Percentiles rank a stretch among this genome's conserved stretches.
phyloP scores from a whole-genome alignment of 176 grass and related monocot genomes.

The Themeda triandra region DNA sequence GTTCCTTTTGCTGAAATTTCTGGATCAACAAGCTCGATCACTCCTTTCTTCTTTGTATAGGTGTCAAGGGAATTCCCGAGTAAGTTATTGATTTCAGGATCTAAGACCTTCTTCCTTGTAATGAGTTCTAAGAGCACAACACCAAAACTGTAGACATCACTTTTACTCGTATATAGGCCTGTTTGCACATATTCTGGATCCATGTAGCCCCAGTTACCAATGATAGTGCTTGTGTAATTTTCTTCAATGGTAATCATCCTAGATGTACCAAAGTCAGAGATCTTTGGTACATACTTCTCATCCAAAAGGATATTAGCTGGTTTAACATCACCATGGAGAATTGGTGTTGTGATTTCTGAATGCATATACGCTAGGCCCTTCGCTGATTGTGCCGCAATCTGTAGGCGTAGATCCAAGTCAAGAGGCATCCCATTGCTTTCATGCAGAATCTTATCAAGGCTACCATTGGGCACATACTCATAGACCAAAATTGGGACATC shows the following conservation, averaged over 20 bases:
- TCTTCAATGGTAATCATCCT: slow-evolving; percentile 17
- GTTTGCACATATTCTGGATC: slow-evolving; percentile 20
- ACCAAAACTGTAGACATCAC: slow-evolving; percentile 21
- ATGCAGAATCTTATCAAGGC: slow-evolving; percentile 25
- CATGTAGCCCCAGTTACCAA: slow-evolving; percentile 24
- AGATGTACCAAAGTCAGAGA: slow-evolving; percentile 1
- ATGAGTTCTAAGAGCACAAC: slow-evolving; percentile 16
- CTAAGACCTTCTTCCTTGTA: not conserved
- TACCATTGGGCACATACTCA: slow-evolving; percentile 33
- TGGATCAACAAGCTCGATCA: slow-evolving; percentile 19
- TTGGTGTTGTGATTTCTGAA: slow-evolving; percentile 12
- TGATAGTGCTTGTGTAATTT: not conserved
- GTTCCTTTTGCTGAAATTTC: not conserved
- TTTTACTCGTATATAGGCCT: slow-evolving; percentile 3
- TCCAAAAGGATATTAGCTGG: slow-evolving; percentile 4
- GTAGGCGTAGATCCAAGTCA: not conserved
- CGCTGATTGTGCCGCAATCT: slow-evolving; percentile 15
- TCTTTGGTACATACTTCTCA: not conserved
- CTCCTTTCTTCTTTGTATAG: not conserved
- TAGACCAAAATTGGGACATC: slow-evolving; percentile 41
- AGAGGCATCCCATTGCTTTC: not conserved
- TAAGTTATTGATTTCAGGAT: not conserved
- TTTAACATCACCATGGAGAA: slow-evolving; percentile 4
- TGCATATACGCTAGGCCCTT: slow-evolving; percentile 36
- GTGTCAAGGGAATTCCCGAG: not conserved